phyloP scores from a whole-genome alignment of 2,329 filamentous ascomycete genomes.

The Apiospora sp. region DNA sequence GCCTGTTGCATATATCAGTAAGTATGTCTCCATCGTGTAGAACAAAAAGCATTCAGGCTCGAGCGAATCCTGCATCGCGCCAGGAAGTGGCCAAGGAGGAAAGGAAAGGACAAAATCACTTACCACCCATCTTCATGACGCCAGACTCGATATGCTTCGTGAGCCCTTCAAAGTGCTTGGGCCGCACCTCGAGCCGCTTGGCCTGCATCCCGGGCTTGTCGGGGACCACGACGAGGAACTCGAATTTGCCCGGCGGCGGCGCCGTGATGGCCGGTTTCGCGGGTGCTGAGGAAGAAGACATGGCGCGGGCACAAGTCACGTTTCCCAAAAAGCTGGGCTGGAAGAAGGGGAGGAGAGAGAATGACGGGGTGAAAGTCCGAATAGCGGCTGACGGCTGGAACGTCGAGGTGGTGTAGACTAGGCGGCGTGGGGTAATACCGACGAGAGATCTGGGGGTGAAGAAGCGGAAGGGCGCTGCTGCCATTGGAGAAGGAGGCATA shows the following conservation, averaged over 20 bases:
- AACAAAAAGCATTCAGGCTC: neutral
- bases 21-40: neutral
- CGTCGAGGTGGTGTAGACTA: neutral
- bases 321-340: neutral
- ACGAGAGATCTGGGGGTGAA: slow-evolving; percentile 6
- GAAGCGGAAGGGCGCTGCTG: neutral
- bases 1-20: slow-evolving; percentile 48
- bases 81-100: neutral
- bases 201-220: slow-evolving; percentile 67
- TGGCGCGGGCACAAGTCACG: neutral
- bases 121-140: slow-evolving; percentile 70
- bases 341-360: slow-evolving; percentile 17
- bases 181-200: slow-evolving; percentile 68
- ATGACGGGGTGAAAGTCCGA: slow-evolving; percentile 3
- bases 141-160: slow-evolving; percentile 61
- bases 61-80: no score
- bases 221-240: slow-evolving; percentile 75
- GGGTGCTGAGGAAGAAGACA: slow-evolving; percentile 8
- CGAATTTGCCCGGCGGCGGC: slow-evolving; percentile 39
- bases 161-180: slow-evolving; percentile 65
- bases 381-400: neutral
- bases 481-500: neutral
- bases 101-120: slow-evolving; percentile 33
- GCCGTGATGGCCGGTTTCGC: slow-evolving; percentile 27
- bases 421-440: slow-evolving; percentile 15